Base-by-base conservation (phyloP, 2,329 filamentous ascomycete species). In the Endocalyx cinctus region DNA sequence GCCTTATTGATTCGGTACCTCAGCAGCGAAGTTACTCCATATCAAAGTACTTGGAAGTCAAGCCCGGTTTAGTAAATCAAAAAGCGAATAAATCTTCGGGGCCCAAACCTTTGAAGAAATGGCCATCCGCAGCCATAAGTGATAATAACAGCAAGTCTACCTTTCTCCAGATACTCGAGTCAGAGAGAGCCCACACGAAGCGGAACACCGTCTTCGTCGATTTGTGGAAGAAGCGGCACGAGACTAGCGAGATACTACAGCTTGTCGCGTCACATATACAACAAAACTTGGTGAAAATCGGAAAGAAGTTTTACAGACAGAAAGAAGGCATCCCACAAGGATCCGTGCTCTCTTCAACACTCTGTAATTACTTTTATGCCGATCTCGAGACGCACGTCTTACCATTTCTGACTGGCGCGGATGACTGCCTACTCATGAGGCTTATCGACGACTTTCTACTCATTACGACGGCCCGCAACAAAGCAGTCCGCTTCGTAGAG, bases 291-390 rank as follows among this genome's bases (percentile, higher is more conserved):
- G 79, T 98, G 51, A 87, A 85, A 52, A 82, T 97, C 25, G 89
- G 88, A 29, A 90, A 88, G 62, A 86, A 82, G 46, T 88, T 81
- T 56, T 96, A 92, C 56, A 77, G 87, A 16, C 92, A 98, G 57
- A 90, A 81, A 57, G 67, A 74, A 15, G 92, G 92, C 11, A 97
- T 98, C 25, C 89, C 92, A 0, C 92, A 98, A 58, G 92, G 92
- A 6, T 96, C 89, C 0, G 74, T 96, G 2, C 57, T 98, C 5
- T 96, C 89, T 0, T 85, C 83, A 27, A 69, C 88, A 25, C 69
- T 98, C 5, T 97, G 92, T 68, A 97, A 88, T 60, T 90, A 94
- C 61, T 96, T 97, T 59, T 98, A 98, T 54, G 89, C 86, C 5
- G 80, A 92, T 42, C 74, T 97, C 2, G 92, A 98, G 58, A 62